Evolutionary conservation across 805 yeast genomes (phyloP).

Genomic region (Blastobotrys mokoenaii): DNA sequence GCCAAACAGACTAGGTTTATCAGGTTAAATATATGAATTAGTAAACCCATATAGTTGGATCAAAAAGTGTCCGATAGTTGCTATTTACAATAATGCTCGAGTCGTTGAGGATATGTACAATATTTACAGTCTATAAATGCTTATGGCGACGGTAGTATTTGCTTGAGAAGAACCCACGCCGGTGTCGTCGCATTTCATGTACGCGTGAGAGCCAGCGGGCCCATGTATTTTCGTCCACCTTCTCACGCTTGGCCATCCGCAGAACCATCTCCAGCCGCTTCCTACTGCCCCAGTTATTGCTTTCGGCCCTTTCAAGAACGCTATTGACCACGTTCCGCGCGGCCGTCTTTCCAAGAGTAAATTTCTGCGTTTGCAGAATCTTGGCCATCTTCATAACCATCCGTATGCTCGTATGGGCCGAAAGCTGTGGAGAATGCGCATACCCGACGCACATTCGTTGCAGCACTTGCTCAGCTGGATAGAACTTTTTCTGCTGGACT

Average conservation of each 20-base stretch:
- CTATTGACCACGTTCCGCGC: conserved; percentile 20
- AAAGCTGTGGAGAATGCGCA: conserved; percentile 14
- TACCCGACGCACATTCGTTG: conserved; percentile 19
- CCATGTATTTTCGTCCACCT: conserved; percentile 14
- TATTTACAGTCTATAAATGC: background rate
- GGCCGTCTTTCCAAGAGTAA: conserved; percentile 5
- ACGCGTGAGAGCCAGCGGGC: conserved; percentile 18
- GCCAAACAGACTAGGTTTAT: too few species aligned
- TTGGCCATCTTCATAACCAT: conserved; percentile 16
- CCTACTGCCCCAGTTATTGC: conserved; percentile 19
- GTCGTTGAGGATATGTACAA: background rate
- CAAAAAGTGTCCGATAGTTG: too few species aligned
- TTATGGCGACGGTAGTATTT: conserved; percentile 2
- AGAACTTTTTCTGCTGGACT: conserved; percentile 4
- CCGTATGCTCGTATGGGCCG: conserved; percentile 19
- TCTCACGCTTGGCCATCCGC: conserved; percentile 18
- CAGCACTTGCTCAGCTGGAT: conserved; percentile 15
- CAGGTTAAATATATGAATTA: too few species aligned
- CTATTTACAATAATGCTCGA: too few species aligned
- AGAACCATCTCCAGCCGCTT: conserved; percentile 25
- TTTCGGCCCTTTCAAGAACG: conserved; percentile 16
- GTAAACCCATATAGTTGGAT: too few species aligned
- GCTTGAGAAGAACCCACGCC: conserved; percentile 20
- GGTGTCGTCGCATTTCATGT: conserved; percentile 14
- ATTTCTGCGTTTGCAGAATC: conserved; percentile 12